Conservation (phyloP, 2,329 filamentous ascomycete genomes). For the Fusarium musae region DNA sequence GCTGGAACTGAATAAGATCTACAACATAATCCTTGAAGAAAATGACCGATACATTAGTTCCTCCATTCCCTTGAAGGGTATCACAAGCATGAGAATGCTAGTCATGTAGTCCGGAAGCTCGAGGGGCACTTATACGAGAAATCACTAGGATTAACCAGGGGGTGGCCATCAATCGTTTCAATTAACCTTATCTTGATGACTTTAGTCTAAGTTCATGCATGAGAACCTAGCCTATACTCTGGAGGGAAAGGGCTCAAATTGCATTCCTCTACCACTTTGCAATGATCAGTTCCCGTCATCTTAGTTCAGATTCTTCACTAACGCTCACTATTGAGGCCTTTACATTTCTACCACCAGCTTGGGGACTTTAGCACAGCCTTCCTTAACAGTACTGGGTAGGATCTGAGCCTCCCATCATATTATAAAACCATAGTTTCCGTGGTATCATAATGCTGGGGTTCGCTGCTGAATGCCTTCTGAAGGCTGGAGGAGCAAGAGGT, state of each 20-base stretch:
- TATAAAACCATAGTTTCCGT: not conserved
- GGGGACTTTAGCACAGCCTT: not conserved
- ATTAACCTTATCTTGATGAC: not conserved
- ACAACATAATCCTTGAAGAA: not conserved
- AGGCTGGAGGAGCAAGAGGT: too few relatives aligned
- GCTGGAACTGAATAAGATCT: conserved; percentile 35
- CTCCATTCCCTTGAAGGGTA: not conserved
- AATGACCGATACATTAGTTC: not conserved
- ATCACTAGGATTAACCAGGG: not conserved
- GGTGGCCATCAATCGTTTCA: not conserved
- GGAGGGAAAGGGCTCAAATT: not conserved
- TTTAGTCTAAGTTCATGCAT: not conserved
- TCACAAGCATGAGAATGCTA: not conserved
- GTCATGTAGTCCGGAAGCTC: too few relatives aligned
- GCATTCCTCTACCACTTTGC: not conserved
- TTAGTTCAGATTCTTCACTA: not conserved
- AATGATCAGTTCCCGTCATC: not conserved
- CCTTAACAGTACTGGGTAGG: not conserved
- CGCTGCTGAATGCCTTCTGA: too few relatives aligned
- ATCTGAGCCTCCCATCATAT: not conserved
- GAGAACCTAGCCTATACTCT: not conserved
- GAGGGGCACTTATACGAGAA: not conserved
- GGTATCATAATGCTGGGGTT: not conserved
- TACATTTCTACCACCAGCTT: not conserved
- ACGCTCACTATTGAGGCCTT: not conserved